Conservation (phyloP, 139 green algal genomes). For the Chlorella ohadii region DNA sequence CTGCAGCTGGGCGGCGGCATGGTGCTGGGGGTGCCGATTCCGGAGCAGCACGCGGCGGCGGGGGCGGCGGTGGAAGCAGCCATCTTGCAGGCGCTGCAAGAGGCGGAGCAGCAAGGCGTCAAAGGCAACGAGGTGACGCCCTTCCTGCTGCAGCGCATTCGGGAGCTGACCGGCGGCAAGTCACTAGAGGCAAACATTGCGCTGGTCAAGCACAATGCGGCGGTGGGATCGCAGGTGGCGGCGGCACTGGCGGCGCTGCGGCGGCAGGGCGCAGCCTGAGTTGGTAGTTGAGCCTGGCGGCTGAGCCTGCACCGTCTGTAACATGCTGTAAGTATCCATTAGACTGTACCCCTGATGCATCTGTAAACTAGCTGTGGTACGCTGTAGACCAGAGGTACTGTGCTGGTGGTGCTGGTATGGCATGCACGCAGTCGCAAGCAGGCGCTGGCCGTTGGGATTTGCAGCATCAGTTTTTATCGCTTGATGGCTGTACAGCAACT, state of each 20-base stretch:
- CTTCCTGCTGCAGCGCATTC: constrained; percentile 90
- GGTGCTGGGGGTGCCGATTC: constrained; percentile 88
- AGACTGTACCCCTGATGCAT: too few species aligned
- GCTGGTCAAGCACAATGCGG: constrained; percentile 96
- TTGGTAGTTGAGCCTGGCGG: too few species aligned
- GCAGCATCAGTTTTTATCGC: too few species aligned
- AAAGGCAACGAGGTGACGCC: constrained; percentile 88
- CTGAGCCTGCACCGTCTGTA: too few species aligned
- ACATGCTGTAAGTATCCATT: too few species aligned
- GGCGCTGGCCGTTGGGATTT: too few species aligned
- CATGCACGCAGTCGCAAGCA: too few species aligned
- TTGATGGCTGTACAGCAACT: too few species aligned
- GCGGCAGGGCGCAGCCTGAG: background rate
- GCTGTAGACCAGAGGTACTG: too few species aligned
- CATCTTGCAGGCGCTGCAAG: constrained; percentile 74
- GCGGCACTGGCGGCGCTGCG: constrained; percentile 37
- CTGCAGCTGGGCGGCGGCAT: constrained; percentile 70
- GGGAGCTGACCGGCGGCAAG: constrained; percentile 71
- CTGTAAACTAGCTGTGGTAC: too few species aligned
- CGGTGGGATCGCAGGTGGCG: constrained; percentile 82
- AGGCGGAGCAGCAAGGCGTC: constrained; percentile 67
- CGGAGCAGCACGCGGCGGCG: constrained; percentile 68
- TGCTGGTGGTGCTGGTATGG: too few species aligned
- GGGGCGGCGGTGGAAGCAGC: constrained; percentile 73
- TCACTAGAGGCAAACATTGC: constrained; percentile 93